Percentiles rank a stretch among this genome's conserved stretches.
Evolutionary conservation across 805 yeast genomes (phyloP).

Genomic region (Kodamaea kakaduensis): DNA sequence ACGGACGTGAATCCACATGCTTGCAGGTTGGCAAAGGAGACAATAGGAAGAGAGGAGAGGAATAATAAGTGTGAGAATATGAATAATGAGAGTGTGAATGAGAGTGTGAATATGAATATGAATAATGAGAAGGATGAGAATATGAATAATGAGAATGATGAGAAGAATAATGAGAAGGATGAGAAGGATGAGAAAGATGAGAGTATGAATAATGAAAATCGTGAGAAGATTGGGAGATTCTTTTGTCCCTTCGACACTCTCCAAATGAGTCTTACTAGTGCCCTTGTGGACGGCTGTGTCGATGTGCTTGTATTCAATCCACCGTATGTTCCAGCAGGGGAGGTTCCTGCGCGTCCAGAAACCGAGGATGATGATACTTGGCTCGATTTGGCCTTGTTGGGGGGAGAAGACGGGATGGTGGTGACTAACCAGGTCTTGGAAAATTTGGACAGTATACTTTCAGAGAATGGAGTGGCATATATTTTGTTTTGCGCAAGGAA

Average conservation of each 20-base stretch:
- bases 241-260: no score
- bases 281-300: constrained; percentile 43
- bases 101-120: no score
- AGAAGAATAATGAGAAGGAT: no score
- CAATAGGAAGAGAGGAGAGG: constrained; percentile 13
- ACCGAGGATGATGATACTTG: constrained; percentile 50
- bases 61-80: constrained; percentile 4
- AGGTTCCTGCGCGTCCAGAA: constrained; percentile 59
- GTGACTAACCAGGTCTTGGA: constrained; percentile 67
- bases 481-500: constrained; percentile 90
- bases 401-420: constrained; percentile 89
- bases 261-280: constrained; percentile 57
- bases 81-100: constrained; percentile 8
- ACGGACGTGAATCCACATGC: constrained; percentile 84
- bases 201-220: no score
- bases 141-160: no score
- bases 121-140: no score
- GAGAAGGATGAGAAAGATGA: no score
- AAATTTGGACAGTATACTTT: constrained; percentile 48
- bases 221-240: no score
- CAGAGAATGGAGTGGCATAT: constrained; percentile 70
- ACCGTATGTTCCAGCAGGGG: constrained; percentile 90
- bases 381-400: constrained; percentile 87
- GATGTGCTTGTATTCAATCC: constrained; percentile 89
- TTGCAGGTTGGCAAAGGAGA: constrained; percentile 40